Base-by-base conservation (phyloP, 352 stramenopile species). In the Pythium pyrilobum region DNA sequence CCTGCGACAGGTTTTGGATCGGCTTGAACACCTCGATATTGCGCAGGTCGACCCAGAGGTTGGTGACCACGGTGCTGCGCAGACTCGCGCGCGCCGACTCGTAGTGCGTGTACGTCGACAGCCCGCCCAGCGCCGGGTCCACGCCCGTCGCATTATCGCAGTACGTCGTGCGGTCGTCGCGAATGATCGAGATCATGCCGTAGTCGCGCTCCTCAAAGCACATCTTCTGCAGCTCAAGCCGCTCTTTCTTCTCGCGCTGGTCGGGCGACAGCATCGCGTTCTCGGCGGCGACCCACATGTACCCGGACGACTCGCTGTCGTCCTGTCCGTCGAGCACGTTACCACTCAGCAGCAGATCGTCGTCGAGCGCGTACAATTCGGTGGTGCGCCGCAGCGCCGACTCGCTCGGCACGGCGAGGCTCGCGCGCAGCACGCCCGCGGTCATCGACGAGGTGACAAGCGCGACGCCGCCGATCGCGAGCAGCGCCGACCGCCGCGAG, bases 31-130 rank as follows among this genome's bases (percentile, higher is more conserved):
- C 53, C 2, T 66, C 27, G 0, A 68, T 66, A 20, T 31, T 43
- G 4, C 57, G 38, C 20, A 89, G 43, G 49, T 89, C 72, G 18
- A 88, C 31, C 55, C 68, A 71, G 16, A 89, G 45, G 37, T 87
- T 78, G 32, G 66, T 50, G 34, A 81, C 70, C 23, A 68, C 63
- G 10, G 71, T 62, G 27, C 46, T 62, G 0, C 31, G 39, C 11
- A 85, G 55, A 0, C 54, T 64, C 9, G 64, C 69, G 31, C n/a
- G 20, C 3, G 10, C 8, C 9, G 51, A 15, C 12, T 39, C 4
- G 20, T n/a, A 18, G 34, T 5, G 12, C 12, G 34, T 21, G 45
- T 52, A 52, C 6, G 45, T 52, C 3, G 33, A 52, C n/a, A 42
- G 29, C 45, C 29, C 16, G 27, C 31, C 33, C n/a, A 42, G 33